Conservation (phyloP, 1,284 basidiomycete species). For the Puccinia hordei region DNA sequence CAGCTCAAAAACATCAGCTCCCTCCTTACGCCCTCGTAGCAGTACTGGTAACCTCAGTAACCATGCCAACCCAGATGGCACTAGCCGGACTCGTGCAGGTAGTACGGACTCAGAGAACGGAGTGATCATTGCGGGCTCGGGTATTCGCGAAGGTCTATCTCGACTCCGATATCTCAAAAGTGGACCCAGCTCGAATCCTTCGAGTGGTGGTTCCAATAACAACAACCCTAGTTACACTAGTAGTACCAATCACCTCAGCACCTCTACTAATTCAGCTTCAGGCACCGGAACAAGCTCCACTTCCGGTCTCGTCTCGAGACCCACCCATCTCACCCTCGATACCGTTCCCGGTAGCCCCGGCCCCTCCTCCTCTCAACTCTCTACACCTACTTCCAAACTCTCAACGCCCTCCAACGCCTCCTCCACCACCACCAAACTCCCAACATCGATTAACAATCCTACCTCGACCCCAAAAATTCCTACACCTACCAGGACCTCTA, state of each 20-base stretch:
- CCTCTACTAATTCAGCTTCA: no score
- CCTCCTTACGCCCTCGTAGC: slow-evolving; percentile 15
- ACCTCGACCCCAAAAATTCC: no score
- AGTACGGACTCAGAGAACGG: slow-evolving; percentile 39
- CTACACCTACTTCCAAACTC: no score
- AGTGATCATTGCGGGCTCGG: not conserved
- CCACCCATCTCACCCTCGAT: not conserved
- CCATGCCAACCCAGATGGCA: not conserved
- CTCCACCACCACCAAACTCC: no score
- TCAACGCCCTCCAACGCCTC: no score
- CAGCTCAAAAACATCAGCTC: not conserved
- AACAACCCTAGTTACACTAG: no score
- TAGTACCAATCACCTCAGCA: no score
- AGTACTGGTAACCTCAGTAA: slow-evolving; percentile 34
- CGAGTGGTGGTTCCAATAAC: no score
- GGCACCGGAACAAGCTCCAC: not conserved
- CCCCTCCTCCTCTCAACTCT: no score
- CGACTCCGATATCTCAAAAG: slow-evolving; percentile 35
- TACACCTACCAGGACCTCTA: no score
- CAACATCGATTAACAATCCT: not conserved
- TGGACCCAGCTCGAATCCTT: not conserved
- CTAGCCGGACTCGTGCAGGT: slow-evolving; percentile 19
- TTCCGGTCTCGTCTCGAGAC: not conserved
- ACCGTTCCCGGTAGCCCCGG: not conserved
- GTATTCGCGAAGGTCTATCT: slow-evolving; percentile 23